These are phyloP conservation scores for Candida gorgasii DNA, from an alignment of 805 yeast genomes.

Conservation along the genomic window DNA sequence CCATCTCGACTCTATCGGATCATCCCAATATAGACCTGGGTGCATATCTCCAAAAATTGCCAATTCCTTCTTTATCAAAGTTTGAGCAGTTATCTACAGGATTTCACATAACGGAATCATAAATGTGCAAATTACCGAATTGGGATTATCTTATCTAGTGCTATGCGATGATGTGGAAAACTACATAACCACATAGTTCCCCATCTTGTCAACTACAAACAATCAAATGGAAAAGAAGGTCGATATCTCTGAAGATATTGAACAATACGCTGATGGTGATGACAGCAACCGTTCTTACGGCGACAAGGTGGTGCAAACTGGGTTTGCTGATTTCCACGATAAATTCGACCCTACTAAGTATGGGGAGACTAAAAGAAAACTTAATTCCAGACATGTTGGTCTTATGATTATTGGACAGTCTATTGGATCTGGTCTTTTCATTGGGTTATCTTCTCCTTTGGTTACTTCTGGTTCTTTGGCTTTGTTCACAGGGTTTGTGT, in stretches of 20 bases:
- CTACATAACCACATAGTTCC: too few relatives aligned
- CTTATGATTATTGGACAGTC: conserved; percentile 37
- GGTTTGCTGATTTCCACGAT: conserved; percentile 24
- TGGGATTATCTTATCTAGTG: too few relatives aligned
- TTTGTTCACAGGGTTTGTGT: conserved; percentile 32
- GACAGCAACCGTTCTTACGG: background rate
- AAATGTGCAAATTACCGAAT: too few relatives aligned
- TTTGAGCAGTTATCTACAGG: too few relatives aligned
- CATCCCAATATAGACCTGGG: too few relatives aligned
- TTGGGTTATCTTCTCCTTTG: conserved; percentile 33
- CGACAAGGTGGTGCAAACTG: background rate
- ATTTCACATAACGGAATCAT: too few relatives aligned
- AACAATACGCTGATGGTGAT: conserved; percentile 10
- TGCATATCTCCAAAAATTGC: too few relatives aligned
- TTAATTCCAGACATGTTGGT: conserved; percentile 33
- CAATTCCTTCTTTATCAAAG: too few relatives aligned
- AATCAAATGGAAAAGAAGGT: conserved; percentile 3
- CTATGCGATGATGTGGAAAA: too few relatives aligned
- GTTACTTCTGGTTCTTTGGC: conserved; percentile 34
- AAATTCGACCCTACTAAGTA: conserved; percentile 27
- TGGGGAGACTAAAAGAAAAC: conserved; percentile 30
- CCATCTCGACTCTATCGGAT: too few relatives aligned
- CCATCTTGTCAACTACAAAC: too few relatives aligned
- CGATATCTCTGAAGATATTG: conserved; percentile 12
- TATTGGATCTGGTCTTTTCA: conserved; percentile 38